Base-by-base conservation (phyloP, 1,284 basidiomycete genomes). In the Termitomyces sp. region DNA sequence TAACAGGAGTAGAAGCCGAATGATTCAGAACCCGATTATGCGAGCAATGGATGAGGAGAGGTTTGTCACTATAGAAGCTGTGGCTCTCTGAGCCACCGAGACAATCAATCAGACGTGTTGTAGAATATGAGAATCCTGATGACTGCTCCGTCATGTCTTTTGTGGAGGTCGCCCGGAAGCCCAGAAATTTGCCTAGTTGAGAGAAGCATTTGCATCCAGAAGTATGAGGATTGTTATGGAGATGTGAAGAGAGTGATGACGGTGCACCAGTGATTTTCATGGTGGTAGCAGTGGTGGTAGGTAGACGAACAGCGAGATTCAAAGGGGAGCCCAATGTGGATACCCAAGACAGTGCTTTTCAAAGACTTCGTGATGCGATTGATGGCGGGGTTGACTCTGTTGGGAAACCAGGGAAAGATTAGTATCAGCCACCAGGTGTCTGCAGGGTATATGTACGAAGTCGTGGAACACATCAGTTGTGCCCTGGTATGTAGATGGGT, bases 391-490 rank as follows among this genome's bases (percentile, higher is more conserved):
- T 1, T 40, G 44, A 16, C 10, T 16, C 16, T n/a, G 28, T 31
- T 13, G 19, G 14, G 35, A 34, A 21, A 6, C 40, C 46, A 49
- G 51, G 44, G 38, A 5, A 21, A 46, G 46, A 21, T 52, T 28
- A 28, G 8, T 38, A 52, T 52, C 50, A 49, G 33, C 49, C 42
- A 56, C 49, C 44, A 53, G 30, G 51, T 43, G 28, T 28, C 40
- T 49, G 13, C 8, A 10, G 35, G n/a, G 18, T 49, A 49, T 45
- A 43, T 21, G 24, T 34, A 28, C 18, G 30, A 39, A 49, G 18
- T 26, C 51, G n/a, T 56, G 55, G 48, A 53, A 53, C 55, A 45
- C 47, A 50, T 50, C 55, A 50, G 24, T 24, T 21, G n/a, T 30
- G 24, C 21, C 37, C 35, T 33, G 37, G 31, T 14, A 30, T 14